A percentile compares a stretch with the other conserved stretches of the same genome.
Evolutionary conservation across 2,329 filamentous ascomycete genomes (phyloP).

Genomic region (Phyllosticta capitalensis): DNA sequence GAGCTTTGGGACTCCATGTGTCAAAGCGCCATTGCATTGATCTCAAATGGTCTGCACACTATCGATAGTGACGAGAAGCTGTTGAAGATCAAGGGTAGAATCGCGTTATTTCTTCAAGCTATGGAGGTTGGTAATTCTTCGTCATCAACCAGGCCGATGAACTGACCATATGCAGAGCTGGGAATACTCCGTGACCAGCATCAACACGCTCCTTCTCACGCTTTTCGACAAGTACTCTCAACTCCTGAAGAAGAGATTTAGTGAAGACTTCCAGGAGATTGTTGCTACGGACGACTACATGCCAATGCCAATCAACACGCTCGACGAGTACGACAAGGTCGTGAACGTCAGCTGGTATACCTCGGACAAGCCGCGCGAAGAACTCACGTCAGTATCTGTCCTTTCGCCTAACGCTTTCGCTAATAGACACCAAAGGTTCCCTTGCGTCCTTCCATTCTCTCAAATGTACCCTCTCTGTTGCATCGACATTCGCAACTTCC

Average conservation of each 20-base stretch:
- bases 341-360: slow-evolving; percentile 94
- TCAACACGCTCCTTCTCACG: slow-evolving; percentile 77
- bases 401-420: slow-evolving; percentile 7
- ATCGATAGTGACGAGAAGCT: slow-evolving; percentile 84
- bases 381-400: slow-evolving; percentile 54
- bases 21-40: slow-evolving; percentile 71
- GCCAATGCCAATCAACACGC: slow-evolving; percentile 92
- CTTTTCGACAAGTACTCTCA: slow-evolving; percentile 93
- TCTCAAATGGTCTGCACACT: slow-evolving; percentile 65
- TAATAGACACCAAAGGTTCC: slow-evolving; percentile 52
- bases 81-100: slow-evolving; percentile 87
- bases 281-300: slow-evolving; percentile 96
- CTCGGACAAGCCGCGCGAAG: slow-evolving; percentile 66
- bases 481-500: slow-evolving; percentile 94
- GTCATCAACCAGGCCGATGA: not conserved
- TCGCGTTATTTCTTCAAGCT: slow-evolving; percentile 92
- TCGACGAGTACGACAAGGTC: slow-evolving; percentile 90
- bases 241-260: slow-evolving; percentile 81
- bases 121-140: slow-evolving; percentile 64
- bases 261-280: slow-evolving; percentile 89
- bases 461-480: slow-evolving; percentile 99
- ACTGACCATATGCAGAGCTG: slow-evolving; percentile 52
- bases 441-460: slow-evolving; percentile 91
- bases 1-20: slow-evolving; percentile 99
- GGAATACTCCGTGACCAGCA: slow-evolving; percentile 72